A percentile compares a stretch with the other conserved stretches of the same genome.
Conservation (phyloP, 352 stramenopile species). For the Phytophthora nicotianae region DNA sequence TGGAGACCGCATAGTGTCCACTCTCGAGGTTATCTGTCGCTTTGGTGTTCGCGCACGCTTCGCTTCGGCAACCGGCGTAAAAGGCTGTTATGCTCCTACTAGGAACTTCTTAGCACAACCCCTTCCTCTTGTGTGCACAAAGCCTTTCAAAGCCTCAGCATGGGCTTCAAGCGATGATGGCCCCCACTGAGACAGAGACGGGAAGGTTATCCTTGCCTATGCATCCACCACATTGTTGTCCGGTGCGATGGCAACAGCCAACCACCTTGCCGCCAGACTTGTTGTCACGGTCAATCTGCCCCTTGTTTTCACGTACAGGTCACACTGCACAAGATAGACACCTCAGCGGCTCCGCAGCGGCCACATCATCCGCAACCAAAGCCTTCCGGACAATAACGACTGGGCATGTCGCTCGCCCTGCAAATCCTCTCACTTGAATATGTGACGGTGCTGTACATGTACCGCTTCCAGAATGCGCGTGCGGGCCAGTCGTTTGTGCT, state of each 20-base stretch:
- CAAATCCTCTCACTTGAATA: slow-evolving; percentile 24
- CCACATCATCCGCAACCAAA: not conserved
- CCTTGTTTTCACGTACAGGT: slow-evolving; percentile 6
- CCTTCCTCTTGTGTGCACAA: not conserved
- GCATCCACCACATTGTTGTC: slow-evolving; percentile 22
- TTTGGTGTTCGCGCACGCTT: not conserved
- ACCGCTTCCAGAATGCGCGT: slow-evolving; percentile 5
- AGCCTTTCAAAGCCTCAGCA: slow-evolving; percentile 12
- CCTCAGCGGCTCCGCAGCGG: not conserved
- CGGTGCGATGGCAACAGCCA: slow-evolving; percentile 31
- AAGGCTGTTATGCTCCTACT: not conserved
- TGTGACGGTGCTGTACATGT: slow-evolving; percentile 28
- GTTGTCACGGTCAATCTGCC: slow-evolving; percentile 20
- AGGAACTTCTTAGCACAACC: too few species aligned
- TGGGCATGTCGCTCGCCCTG: slow-evolving; percentile 14
- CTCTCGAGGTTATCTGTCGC: too few species aligned
- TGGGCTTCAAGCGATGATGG: slow-evolving; percentile 16
- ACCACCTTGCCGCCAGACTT: slow-evolving; percentile 4
- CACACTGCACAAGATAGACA: slow-evolving; percentile 25
- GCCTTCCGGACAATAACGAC: slow-evolving; percentile 7
- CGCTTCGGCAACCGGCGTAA: not conserved
- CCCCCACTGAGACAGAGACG: slow-evolving; percentile 20
- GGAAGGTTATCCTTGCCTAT: slow-evolving; percentile 6
- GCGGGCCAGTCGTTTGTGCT: slow-evolving; percentile 25
- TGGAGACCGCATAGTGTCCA: not conserved